phyloP scores from a whole-genome alignment of 2,329 filamentous ascomycete genomes.

The Aquanectria penicillioides region DNA sequence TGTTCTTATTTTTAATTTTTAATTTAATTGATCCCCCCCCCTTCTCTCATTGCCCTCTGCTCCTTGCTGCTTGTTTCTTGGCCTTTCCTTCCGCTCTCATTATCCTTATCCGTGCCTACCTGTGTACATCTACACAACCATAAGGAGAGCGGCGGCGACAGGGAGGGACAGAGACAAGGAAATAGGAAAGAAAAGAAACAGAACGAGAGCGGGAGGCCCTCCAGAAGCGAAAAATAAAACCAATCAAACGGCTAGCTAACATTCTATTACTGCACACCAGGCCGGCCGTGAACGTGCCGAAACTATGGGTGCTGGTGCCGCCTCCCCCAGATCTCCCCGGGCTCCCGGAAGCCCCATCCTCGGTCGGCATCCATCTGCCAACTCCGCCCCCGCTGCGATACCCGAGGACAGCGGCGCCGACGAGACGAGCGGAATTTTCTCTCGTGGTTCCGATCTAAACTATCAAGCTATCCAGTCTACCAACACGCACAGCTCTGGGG shows the following conservation, averaged over 20 bases:
- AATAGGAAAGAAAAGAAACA: background rate
- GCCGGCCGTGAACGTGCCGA: slow-evolving; percentile 55
- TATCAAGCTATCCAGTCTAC: slow-evolving; percentile 52
- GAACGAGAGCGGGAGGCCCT: background rate
- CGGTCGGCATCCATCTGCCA: slow-evolving; percentile 18
- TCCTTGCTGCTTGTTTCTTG: background rate
- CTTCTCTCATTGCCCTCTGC: too few relatives aligned
- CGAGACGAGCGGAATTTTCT: slow-evolving; percentile 55
- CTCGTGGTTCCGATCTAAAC: slow-evolving; percentile 47
- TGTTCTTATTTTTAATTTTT: slow-evolving; percentile 5
- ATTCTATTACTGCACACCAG: slow-evolving; percentile 38
- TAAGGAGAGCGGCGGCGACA: too few relatives aligned
- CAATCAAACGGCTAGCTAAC: too few relatives aligned
- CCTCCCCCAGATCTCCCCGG: slow-evolving; percentile 29
- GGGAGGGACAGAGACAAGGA: too few relatives aligned
- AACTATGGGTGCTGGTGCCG: slow-evolving; percentile 47
- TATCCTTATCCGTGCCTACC: too few relatives aligned
- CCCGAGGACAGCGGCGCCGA: slow-evolving; percentile 44
- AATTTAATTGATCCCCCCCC: background rate
- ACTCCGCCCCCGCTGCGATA: slow-evolving; percentile 29
- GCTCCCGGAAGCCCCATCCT: slow-evolving; percentile 32
- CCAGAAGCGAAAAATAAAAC: too few relatives aligned
- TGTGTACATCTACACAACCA: too few relatives aligned
- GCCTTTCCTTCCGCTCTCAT: background rate
- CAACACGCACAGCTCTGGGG: slow-evolving; percentile 22